Evolutionary conservation across 2,329 filamentous ascomycete genomes (phyloP), one percentile per base, ranked within the genome.

Genomic region (Fusarium veterinarium): DNA sequence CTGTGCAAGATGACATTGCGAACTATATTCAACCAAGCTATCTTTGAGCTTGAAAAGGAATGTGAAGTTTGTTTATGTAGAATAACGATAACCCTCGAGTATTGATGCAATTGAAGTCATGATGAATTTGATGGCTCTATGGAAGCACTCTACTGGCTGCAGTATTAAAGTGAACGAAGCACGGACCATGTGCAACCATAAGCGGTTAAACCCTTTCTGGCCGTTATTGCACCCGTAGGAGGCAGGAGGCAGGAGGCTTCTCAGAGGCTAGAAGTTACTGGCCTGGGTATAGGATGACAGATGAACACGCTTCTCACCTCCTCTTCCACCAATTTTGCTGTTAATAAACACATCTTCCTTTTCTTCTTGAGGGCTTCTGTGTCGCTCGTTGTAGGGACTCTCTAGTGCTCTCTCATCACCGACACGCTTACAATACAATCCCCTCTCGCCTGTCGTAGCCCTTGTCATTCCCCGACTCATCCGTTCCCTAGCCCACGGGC

Each of bases 1-100:
- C 67, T 63, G 61, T 65, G 72, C 77, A 81, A 76, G 69, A 64
- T 70, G 75, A 75, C 81, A 83, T 83, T 64, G 71, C 74, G 78
- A 72, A 53, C 41, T 61, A 67, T 17, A 57, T 62, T 40, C 72
- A 69, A 65, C 69, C 68, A 67, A 51, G 12, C 6, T 37, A 25
- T 12, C 12, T 60, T 64, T 64, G 41, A 68, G 73, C 64, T 48
- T 44, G 13, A 38, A 3, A 41, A 9, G 25, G 17, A 46, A 37
- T n/a, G 46, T 42, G 37, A 52, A 35, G 33, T 45, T 42, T 60
- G 40, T 14, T 55, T 69, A 44, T 48, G 49, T 67, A 63, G 42
- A 53, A 45, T 57, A 35, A 48, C 59, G 46, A 65, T 28, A 44
- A 48, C 41, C 57, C 28, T 57, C 49, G 73, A 66, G 44, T 51